phyloP scores from a whole-genome alignment of 129 eudicot genomes.

The Heracleum sosnowskyi region DNA sequence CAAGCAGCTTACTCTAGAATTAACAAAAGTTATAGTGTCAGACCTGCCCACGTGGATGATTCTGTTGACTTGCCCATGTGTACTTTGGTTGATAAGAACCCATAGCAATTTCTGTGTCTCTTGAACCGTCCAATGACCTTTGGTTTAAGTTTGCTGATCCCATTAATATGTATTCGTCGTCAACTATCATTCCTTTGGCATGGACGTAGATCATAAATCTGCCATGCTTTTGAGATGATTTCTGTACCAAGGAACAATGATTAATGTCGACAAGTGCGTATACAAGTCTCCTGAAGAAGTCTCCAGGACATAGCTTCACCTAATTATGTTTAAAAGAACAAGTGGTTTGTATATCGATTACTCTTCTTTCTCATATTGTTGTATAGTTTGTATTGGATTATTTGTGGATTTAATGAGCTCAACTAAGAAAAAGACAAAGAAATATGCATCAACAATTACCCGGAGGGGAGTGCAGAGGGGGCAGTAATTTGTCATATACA shows the following conservation, averaged over 20 bases:
- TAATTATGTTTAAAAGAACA: neutral
- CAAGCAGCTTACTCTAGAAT: neutral
- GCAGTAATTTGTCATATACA: too few relatives aligned
- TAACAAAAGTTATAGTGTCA: neutral
- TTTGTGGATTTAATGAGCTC: too few relatives aligned
- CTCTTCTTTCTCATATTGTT: neutral
- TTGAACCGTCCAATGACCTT: constrained; percentile 26
- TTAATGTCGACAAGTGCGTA: neutral
- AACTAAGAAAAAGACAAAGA: too few relatives aligned
- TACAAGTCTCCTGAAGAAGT: neutral
- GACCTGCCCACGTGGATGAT: constrained; percentile 24
- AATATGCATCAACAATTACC: too few relatives aligned
- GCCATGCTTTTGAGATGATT: constrained; percentile 10
- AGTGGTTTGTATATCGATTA: neutral
- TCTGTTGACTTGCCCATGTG: constrained; percentile 13
- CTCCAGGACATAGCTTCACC: neutral
- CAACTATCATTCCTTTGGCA: constrained; percentile 23
- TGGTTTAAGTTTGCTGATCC: constrained; percentile 25
- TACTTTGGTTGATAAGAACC: constrained; percentile 23
- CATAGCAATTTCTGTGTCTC: constrained; percentile 25
- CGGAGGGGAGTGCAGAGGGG: too few relatives aligned
- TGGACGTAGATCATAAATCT: constrained; percentile 23
- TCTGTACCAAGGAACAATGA: neutral
- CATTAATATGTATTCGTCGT: constrained; percentile 17
- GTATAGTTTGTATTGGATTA: neutral